Evolutionary conservation across 495 filamentous ascomycete genomes (phyloP), one percentile per base, ranked within the genome.

Genomic region (Podospora pseudoanserina): DNA sequence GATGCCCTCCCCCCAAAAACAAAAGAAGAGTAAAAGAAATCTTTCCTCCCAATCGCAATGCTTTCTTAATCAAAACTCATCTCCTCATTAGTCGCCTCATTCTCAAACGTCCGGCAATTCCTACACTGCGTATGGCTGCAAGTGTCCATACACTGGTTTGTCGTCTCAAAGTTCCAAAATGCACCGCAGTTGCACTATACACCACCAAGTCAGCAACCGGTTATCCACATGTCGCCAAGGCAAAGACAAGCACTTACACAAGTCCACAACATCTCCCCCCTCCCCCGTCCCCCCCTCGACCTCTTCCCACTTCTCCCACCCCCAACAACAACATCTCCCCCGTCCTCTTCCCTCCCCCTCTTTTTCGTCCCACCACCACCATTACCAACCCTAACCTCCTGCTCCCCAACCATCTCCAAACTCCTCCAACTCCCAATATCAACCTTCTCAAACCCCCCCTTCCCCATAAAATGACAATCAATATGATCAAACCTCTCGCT

Each of bases 401-500:
- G 39, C 7, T 49, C 39, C 39, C 9, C 15, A 6, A 49, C 39
- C 39, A 49, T 19, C 4, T 78, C 76, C 15, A 81, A 65, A 23
- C 72, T 67, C 71, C 77, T 76, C 81, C 80, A 83, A 44, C 79
- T 72, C 23, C 32, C 59, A 13, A 80, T 82, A 13, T 76, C 69
- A 34, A 64, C 77, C 70, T 74, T 73, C 1, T 11, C 59, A 9
- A 68, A n/a, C 15, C 65, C 70, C 20, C 74, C 71, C 30, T 77
- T 76, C 15, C 84, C 84, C 53, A 77, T 80, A 62, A 91, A 94
- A 74, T 97, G 94, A 64, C 88, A 81, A 68, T 93, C 93, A 60
- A 97, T 94, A 77, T 98, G 94, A 74, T 95, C 87, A 74, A 93
- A 94, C 4, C 94, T 84, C 74, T 92, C 90, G 65, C 91, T 87